Base-by-base conservation (phyloP, 495 filamentous ascomycete species). In the Letharia columbiana region DNA sequence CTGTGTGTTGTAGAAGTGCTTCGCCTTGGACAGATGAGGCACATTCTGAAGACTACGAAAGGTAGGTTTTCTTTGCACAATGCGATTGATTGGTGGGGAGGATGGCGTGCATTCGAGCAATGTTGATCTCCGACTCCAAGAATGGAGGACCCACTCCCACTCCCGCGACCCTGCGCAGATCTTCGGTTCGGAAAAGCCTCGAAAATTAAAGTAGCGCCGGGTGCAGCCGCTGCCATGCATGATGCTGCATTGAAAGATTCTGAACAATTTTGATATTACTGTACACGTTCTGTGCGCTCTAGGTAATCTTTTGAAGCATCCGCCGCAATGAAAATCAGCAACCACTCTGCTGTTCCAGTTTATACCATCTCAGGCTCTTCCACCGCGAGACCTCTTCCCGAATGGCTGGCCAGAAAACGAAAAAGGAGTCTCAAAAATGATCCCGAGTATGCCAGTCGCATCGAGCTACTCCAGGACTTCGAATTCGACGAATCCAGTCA, bases 401-500 rank as follows among this genome's bases (percentile, higher is more conserved):
- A 99, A 79, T 99, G 95, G 85, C 88, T 98, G 63, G 87, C 91
- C 17, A 84, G 91, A 66, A 91, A 92, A 61, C 83, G 93, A 70
- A 98, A 96, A 80, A 85, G 91, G 74, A 96, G 91, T 69, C 80
- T 96, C 68, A 98, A 97, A 76, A 87, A 92, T 66, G 94, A 98
- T 72, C 85, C 90, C 60, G 92, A 96, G 70, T 97, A 89, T 77
- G 87, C 91, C 63, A 96, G 91, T 73, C 89, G 94, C 61, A 88
- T 99, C 66, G 95, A 99, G 75, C 80, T 99, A 60, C 81, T 99
- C 35, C 95, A 99, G 72, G 93, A 98, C 72, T 99, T 99, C 73
- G 92, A 96, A 71, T 99, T 98, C 68, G 94, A 98, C 72, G 95
- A 99, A 76, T 92, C 95, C n/a, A 96, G 92, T 73, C 84, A 87